These are phyloP conservation scores for Euphorbia peplus DNA, from an alignment of 345 rosid species.

Conservation along the genomic window DNA sequence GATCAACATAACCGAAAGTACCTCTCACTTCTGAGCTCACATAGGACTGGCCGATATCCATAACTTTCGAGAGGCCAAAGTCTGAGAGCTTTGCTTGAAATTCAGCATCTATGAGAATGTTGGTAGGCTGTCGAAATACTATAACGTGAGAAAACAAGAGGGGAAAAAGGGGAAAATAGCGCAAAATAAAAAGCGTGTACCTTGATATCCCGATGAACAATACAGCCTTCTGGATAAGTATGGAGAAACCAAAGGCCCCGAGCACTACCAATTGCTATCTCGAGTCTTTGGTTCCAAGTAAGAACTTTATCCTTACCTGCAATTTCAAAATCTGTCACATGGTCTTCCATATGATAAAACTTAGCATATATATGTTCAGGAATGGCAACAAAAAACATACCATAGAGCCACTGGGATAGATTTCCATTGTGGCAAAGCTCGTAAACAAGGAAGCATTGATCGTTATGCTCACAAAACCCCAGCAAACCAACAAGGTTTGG, in stretches of 20 bases:
- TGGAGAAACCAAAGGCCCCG: constrained; percentile 49
- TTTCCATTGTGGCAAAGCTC: constrained; percentile 57
- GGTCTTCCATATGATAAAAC: neutral
- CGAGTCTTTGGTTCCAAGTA: constrained; percentile 49
- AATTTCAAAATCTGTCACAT: constrained; percentile 9
- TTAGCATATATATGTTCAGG: neutral
- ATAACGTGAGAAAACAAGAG: neutral
- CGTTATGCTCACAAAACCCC: constrained; percentile 47
- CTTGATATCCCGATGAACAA: constrained; percentile 55
- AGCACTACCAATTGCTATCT: constrained; percentile 45
- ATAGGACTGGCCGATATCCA: constrained; percentile 49
- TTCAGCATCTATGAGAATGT: constrained; percentile 44
- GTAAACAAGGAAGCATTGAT: constrained; percentile 53
- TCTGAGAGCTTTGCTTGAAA: constrained; percentile 60
- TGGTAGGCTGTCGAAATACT: constrained; percentile 44
- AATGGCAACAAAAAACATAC: constrained; percentile 25
- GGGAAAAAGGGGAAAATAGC: neutral
- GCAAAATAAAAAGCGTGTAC: constrained; percentile 1
- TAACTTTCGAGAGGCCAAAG: constrained; percentile 57
- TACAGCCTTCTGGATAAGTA: constrained; percentile 42
- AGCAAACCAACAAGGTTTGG: constrained; percentile 56
- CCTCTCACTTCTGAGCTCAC: constrained; percentile 69
- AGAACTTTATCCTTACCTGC: constrained; percentile 45
- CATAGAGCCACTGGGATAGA: constrained; percentile 58
- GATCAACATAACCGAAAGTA: constrained; percentile 62